Evolutionary conservation across 306 rosid species (phyloP).

Genomic region (Corylus americana): DNA sequence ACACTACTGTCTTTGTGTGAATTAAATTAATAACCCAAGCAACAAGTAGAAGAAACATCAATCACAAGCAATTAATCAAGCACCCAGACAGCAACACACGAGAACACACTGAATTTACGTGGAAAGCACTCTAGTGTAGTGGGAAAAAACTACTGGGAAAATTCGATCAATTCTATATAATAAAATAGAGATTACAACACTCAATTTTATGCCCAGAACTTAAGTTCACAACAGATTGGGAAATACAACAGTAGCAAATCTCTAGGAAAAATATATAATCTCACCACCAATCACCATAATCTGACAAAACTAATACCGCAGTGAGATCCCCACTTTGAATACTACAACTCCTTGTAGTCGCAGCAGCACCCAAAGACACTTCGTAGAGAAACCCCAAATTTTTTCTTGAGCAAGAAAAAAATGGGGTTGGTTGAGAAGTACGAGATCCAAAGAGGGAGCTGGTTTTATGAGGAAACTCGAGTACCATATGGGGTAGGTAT

Average conservation of each 20-base stretch:
- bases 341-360: neutral
- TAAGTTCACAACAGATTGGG: neutral
- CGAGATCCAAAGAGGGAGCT: too few relatives aligned
- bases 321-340: neutral
- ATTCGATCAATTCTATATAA: neutral
- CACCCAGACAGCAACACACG: too few relatives aligned
- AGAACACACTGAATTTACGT: neutral
- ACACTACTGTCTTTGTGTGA: too few relatives aligned
- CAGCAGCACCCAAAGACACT: neutral
- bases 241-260: too few relatives aligned
- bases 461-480: too few relatives aligned
- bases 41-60: too few relatives aligned
- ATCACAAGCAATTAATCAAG: too few relatives aligned
- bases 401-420: too few relatives aligned
- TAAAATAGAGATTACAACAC: neutral
- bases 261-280: neutral
- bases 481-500: too few relatives aligned
- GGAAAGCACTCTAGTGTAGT: neutral
- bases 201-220: neutral
- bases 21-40: too few relatives aligned
- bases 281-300: neutral
- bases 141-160: neutral
- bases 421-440: too few relatives aligned
- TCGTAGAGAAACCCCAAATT: too few relatives aligned
- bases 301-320: neutral